phyloP scores from a whole-genome alignment of 139 green algal species.

The Microglena sp. region DNA sequence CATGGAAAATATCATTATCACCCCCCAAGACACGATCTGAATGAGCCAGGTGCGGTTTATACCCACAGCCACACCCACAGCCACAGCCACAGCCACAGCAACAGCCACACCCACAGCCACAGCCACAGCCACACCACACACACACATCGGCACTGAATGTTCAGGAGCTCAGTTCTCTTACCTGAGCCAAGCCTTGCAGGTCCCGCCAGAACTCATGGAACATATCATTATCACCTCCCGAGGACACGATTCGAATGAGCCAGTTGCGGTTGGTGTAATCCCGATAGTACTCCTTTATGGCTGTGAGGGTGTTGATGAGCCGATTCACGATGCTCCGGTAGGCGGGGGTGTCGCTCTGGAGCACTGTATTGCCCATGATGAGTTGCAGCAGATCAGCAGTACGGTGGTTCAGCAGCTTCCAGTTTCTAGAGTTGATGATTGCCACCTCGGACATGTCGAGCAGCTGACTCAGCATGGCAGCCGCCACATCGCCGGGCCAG shows the following conservation, averaged over 20 bases:
- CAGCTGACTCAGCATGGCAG: slow-evolving; percentile 4
- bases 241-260: slow-evolving; percentile 11
- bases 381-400: slow-evolving; percentile 16
- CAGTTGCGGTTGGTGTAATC: slow-evolving; percentile 25
- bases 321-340: slow-evolving; percentile 22
- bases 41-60: too few relatives aligned
- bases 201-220: slow-evolving; percentile 1
- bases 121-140: too few relatives aligned
- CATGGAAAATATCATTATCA: background rate
- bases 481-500: slow-evolving; percentile 20
- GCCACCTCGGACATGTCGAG: slow-evolving; percentile 11
- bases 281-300: slow-evolving; percentile 13
- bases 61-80: too few relatives aligned
- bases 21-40: too few relatives aligned
- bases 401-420: slow-evolving; percentile 16
- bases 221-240: slow-evolving; percentile 7
- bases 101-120: too few relatives aligned
- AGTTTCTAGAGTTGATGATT: slow-evolving; percentile 18
- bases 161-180: too few relatives aligned
- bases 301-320: slow-evolving; percentile 23
- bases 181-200: background rate
- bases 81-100: too few relatives aligned
- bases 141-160: too few relatives aligned
- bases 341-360: slow-evolving; percentile 9
- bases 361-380: slow-evolving; percentile 10